Percentiles rank a stretch among this genome's conserved stretches.
phyloP scores from a whole-genome alignment of 345 rosid genomes.

The Hevea brasiliensis region DNA sequence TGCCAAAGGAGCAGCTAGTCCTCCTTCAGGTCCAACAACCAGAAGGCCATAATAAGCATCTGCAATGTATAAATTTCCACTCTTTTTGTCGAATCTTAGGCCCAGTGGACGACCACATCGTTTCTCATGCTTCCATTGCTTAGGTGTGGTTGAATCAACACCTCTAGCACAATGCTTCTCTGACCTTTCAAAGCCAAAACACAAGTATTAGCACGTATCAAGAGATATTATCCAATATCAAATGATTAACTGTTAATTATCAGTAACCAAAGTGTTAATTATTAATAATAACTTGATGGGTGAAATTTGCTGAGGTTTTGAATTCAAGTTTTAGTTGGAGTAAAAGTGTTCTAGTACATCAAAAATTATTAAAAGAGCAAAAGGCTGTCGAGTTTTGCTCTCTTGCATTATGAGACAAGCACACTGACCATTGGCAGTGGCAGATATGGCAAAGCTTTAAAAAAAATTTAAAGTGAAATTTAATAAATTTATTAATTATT shows the following conservation, averaged over 20 bases:
- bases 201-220: conserved; percentile 7
- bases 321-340: too few species aligned
- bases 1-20: conserved; percentile 70
- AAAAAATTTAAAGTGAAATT: too few species aligned
- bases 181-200: conserved; percentile 53
- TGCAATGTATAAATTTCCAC: conserved; percentile 48
- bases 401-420: too few species aligned
- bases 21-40: conserved; percentile 82
- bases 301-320: too few species aligned
- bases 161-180: conserved; percentile 72
- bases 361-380: too few species aligned
- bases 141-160: conserved; percentile 74
- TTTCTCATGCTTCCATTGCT: conserved; percentile 95
- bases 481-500: too few species aligned
- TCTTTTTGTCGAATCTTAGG: conserved; percentile 58
- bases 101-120: conserved; percentile 86
- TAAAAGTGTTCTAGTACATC: too few species aligned
- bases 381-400: too few species aligned
- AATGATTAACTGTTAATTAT: not conserved
- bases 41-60: conserved; percentile 92
- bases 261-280: too few species aligned
- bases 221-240: not conserved
- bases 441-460: too few species aligned
- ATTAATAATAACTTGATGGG: too few species aligned
- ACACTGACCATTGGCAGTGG: too few species aligned